Conservation (phyloP, 257 asterid genomes). For the Solanum boliviense region DNA sequence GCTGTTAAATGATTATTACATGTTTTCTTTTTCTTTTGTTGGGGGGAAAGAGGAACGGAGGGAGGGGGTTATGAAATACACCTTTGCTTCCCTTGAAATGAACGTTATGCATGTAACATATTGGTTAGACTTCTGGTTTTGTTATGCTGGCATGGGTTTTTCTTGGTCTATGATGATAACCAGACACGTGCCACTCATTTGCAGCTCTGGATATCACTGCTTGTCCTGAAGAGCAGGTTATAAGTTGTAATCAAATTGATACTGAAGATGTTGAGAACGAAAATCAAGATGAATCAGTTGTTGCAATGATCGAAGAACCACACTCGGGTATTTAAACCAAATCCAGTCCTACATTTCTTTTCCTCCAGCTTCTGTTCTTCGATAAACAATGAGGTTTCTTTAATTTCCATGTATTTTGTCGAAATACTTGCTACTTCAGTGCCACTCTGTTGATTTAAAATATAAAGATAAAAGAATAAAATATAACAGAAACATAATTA, state of each 20-base stretch:
- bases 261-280: constrained; percentile 55
- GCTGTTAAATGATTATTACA: background rate
- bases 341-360: background rate
- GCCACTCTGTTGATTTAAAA: background rate
- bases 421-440: background rate
- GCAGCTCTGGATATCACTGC: constrained; percentile 88
- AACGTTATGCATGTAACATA: background rate
- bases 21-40: background rate
- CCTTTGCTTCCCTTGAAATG: background rate
- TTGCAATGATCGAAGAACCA: constrained; percentile 56
- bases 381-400: background rate
- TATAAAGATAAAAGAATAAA: background rate
- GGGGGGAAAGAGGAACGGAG: background rate
- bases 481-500: background rate
- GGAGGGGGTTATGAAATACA: background rate
- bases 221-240: constrained; percentile 70
- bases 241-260: constrained; percentile 51
- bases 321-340: constrained; percentile 43
- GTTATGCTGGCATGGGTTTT: background rate
- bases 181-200: constrained; percentile 88
- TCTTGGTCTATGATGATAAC: background rate
- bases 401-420: background rate
- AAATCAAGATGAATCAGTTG: constrained; percentile 62
- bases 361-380: background rate
- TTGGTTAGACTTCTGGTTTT: background rate